Evolutionary conservation across 192 early-diverging fungal genomes (phyloP), one percentile per base, ranked within the genome.

Genomic region (Obelidium mucronatum): DNA sequence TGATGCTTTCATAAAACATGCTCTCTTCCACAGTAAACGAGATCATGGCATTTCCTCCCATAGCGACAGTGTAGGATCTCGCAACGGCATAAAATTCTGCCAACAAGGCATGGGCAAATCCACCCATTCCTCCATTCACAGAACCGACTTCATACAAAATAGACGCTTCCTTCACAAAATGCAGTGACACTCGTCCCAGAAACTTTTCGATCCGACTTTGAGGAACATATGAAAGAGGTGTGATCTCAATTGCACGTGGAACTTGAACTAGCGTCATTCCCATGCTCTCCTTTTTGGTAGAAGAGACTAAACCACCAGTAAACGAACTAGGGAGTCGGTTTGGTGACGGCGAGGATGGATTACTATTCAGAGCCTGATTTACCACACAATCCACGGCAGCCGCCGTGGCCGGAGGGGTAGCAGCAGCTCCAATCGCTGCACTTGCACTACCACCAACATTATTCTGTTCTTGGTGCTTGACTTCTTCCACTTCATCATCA

Each of bases 131-230:
- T 13, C 76, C 83, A 3, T 70, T 78, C 3, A 83, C 87, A 39
- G 77, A 36, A 26, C 75, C 82, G 40, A 83, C 59, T 36, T 89
- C 83, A 61, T 78, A 85, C 53, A 70, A 61, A 54, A 81, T 77
- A 51, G 62, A 73, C 4, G 90, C 83, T 67, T 95, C 93, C 54
- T 93, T 92, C 40, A 95, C 90, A 83, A 95, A 95, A 70, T 95
- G 93, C 13, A 94, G 82, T 0, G 91, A 91, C 0, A 95, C 78
- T 13, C 91, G 88, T 31, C 93, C 93, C 30, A 94, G 79, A 60
- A 91, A 85, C 11, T 83, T 81, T 11, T 81, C 81, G 28, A 89
- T 82, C 1, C 73, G 76, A 0, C 80, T 76, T 37, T 79, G 73
- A 2, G 92, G 93, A 35, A 95, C 79, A 58, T 84, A 88, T 44